Base-by-base conservation (phyloP, 805 yeast species). In the Torulaspora maleeae region DNA sequence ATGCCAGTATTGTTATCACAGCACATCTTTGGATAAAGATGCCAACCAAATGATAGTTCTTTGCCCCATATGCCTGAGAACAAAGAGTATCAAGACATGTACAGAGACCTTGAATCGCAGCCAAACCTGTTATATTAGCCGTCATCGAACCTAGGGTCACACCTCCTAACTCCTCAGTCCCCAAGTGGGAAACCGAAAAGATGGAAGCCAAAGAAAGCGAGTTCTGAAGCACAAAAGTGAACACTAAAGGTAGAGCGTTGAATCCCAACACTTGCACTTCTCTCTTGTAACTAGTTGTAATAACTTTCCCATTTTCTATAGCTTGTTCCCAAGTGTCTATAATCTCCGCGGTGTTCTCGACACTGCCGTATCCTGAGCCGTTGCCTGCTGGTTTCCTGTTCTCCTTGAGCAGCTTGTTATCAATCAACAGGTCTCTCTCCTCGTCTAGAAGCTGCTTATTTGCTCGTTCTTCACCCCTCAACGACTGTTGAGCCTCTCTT, bases 61-160 rank as follows among this genome's bases (percentile, higher is more conserved):
- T 74, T 24, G 86, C 77, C 16, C 93, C 91, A 58, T 71, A 83
- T 1, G 90, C 83, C 63, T 85, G 91, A 1, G 90, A 84, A 60
- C 90, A 79, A 28, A 85, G 71, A 0, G 91, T 85, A 56, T 84
- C 91, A 43, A 85, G 71, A 46, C 88, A 79, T 0, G 93, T 83
- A n/a, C 88, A 79, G 2, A 83, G 74, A 10, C 91, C 93, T 54
- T 83, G 85, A 52, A 85, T 80, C 9, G 83, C 74, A 29, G 88
- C 85, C 49, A 83, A 77, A 1, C 87, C 90, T 3, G 84, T 74
- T 43, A 85, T 83, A 58, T 83, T 84, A 6, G 87, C 85, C 4
- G 89, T 82, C 88, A 84, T 83, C 16, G 85, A 76, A 13, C 86
- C 83, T 39, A 85, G 66, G 12, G 88, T 79, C 5, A 83, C 84